A percentile compares a stretch with the other conserved stretches of the same genome.
Evolutionary conservation across 352 stramenopile species (phyloP).

Genomic region (Aphanomyces astaci): DNA sequence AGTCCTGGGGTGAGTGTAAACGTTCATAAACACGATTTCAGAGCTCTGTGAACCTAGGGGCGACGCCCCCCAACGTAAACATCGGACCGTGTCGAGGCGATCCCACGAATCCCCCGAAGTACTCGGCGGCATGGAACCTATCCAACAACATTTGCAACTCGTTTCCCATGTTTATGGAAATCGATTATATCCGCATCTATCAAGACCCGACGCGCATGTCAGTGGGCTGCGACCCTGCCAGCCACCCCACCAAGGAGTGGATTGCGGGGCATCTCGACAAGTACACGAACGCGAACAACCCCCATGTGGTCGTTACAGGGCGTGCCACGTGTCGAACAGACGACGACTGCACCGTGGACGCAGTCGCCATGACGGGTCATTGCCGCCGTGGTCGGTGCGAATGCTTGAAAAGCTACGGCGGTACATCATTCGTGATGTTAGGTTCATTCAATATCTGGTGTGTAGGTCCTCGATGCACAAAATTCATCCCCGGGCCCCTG

Average conservation of each 20-base stretch:
- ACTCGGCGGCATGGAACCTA: conserved; percentile 22
- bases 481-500: conserved; percentile 29
- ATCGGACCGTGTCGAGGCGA: conserved; percentile 43
- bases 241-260: conserved; percentile 61
- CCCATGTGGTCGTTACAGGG: conserved; percentile 41
- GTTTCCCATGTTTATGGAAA: conserved; percentile 78
- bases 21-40: conserved; percentile 39
- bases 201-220: conserved; percentile 50
- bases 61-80: conserved; percentile 46
- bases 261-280: conserved; percentile 69
- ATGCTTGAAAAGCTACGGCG: neutral
- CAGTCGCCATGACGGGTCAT: neutral
- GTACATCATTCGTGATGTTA: neutral
- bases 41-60: neutral
- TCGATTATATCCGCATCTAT: conserved; percentile 80
- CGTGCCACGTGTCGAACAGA: conserved; percentile 43
- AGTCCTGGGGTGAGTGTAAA: conserved; percentile 68
- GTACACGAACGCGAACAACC: conserved; percentile 60
- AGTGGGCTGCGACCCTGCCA: conserved; percentile 46
- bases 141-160: conserved; percentile 64
- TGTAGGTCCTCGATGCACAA: neutral
- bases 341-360: conserved; percentile 38
- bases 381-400: neutral
- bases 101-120: conserved; percentile 29
- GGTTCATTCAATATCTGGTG: neutral